phyloP scores from a whole-genome alignment of 257 asterid genomes.

The Nicotiana attenuata region DNA sequence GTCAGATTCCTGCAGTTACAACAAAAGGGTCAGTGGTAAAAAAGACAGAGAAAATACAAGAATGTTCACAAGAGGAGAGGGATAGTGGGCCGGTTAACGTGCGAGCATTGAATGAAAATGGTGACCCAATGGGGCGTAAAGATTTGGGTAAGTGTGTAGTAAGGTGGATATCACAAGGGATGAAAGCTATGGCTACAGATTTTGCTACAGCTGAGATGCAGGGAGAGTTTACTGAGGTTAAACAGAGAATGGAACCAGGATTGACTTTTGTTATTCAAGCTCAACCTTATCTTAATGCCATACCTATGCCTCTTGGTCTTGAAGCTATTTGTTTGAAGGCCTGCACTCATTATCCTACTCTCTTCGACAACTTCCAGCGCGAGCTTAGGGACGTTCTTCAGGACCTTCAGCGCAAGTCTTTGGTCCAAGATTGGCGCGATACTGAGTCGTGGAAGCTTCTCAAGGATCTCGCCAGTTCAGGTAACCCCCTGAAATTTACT shows the following conservation, averaged over 20 bases:
- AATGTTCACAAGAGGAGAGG: neutral
- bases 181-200: conserved; percentile 86
- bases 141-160: conserved; percentile 82
- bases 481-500: conserved; percentile 21
- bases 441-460: conserved; percentile 87
- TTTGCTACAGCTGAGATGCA: conserved; percentile 60
- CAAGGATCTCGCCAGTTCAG: conserved; percentile 81
- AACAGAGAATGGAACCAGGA: conserved; percentile 77
- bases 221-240: conserved; percentile 62
- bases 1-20: neutral
- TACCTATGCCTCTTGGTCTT: conserved; percentile 85
- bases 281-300: conserved; percentile 82
- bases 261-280: conserved; percentile 82
- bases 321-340: conserved; percentile 85
- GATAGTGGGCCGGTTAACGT: conserved; percentile 21
- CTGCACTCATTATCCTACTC: conserved; percentile 91
- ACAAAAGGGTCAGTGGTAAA: neutral
- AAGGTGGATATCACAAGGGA: conserved; percentile 76
- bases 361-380: conserved; percentile 92
- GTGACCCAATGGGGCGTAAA: conserved; percentile 77
- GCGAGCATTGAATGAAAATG: conserved; percentile 45
- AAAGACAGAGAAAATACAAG: neutral
- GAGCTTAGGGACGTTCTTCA: conserved; percentile 83
- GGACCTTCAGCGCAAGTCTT: conserved; percentile 49
- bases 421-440: conserved; percentile 62